Base-by-base conservation (phyloP, 257 asterid species). In the Solanum ahanhuiri region DNA sequence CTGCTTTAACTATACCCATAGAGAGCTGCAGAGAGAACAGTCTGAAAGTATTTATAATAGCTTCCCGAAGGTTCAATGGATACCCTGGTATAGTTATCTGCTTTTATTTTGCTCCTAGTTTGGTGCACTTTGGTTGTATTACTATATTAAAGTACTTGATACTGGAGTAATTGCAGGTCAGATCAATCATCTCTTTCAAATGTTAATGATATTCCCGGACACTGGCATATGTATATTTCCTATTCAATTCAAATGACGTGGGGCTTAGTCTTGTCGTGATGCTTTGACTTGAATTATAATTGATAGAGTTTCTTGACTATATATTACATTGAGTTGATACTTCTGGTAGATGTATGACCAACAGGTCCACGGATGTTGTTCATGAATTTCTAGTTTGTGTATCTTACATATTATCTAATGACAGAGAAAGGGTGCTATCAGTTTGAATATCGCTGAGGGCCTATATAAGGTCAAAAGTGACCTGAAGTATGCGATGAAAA, bases 401-500 rank as follows among this genome's bases (percentile, higher is more conserved):
- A 25, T 79, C n/a, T 45, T 45, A 30, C 84, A 79, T 85, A 81
- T 66, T 22, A 66, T 85, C 70, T 87, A 90, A 72, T 90, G 84
- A 85, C 88, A 96, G 98, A 91, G 85, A 84, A 94, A 94, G 90
- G 94, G 91, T 86, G 96, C 98, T 69, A 90, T 90, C 89, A 91
- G 51, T 67, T 89, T 90, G 88, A 91, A 90, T 86, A 86, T 86
- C 87, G 28, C 90, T 73, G 93, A 93, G 88, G 93, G 90, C 92
- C 86, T 93, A 88, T 93, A 91, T 91, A 93, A 91, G 93, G 94
- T 93, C 92, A 93, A 92, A 88, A 91, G 95, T 63, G 98, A 93
- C 90, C 90, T 94, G 91, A 96, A 92, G 87, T 92, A 94, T 89
- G 97, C 96, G 30, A 81, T 43, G 90, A 94, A 92, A 94, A 93